Base-by-base conservation (phyloP, 2,329 filamentous ascomycete species). In the Hypoxylon sp. region DNA sequence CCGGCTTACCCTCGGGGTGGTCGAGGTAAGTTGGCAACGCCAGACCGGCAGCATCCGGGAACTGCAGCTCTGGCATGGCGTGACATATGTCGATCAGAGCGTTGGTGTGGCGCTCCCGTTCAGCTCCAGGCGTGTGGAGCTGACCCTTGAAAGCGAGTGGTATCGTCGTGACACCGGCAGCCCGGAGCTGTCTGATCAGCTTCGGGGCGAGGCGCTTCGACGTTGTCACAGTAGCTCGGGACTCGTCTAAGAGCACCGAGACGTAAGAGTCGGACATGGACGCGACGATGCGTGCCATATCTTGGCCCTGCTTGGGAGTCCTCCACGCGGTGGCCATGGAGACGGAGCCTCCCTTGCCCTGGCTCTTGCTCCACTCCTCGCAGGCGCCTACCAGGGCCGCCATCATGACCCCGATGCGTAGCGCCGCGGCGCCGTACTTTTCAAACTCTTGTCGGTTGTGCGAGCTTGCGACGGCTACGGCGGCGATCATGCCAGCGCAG, bases 401-500 rank as follows among this genome's bases (percentile, higher is more conserved):
- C 20, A 76, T 69, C 1, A 76, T 61, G 68, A 77, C 69, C 0
- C 68, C 76, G 2, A 81, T 54, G 0, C 76, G 70, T 2, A 80
- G 42, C 0, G 77, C 77, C 0, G 65, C 69, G 2, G 74, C 70
- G 0, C 73, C 76, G 56, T 77, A 70, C 6, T 64, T 53, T 23
- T 69, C 43, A n/a, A 80, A 64, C 1, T 77, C 67, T 0, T 52
- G 31, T 1, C 45, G 40, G 23, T 64, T 71, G 1, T 37, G 7
- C 13, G 73, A 64, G 55, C 70, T 66, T 0, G 76, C 67, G 0
- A 77, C 73, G 0, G 75, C 74, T 10, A 74, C 51, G 5, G 78
- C 74, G 35, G 62, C 70, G n/a, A 80, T 46, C 1, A 78, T 48
- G 0, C 78, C 77, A 1, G 71, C 72, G 29, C 78, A 80, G 48